Evolutionary conservation across 345 rosid genomes (phyloP), one percentile per base, ranked within the genome.

Genomic region (Citrus cavaleriei): DNA sequence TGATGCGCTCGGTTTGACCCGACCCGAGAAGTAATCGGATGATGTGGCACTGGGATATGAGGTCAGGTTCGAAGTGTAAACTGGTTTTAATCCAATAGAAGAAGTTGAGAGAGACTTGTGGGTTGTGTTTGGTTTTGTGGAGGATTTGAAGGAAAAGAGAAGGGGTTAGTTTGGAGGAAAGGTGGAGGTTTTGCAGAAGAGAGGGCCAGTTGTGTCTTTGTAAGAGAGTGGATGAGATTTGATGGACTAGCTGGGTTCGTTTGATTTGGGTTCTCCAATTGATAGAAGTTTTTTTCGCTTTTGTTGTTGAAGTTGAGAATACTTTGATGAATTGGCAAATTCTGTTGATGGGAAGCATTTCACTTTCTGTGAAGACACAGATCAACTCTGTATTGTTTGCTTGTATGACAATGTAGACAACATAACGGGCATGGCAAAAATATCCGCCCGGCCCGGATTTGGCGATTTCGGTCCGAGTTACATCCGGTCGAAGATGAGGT

Each of bases 151-250:
- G 88, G 84, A 92, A 87, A 30, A 92, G 70, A 6, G 84, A 19
- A 5, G 89, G 86, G 37, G 87, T 80, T 69, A 92, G 87, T 65
- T 86, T 85, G 68, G 86, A 77, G 27, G 78, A 78, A 13, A 90
- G 92, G 67, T 85, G 81, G 74, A 89, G 88, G 68, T 81, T 69
- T 46, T 49, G 72, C 27, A 91, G 86, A 79, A 89, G 86, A 21
- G 86, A 57, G 2, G 58, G 49, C 93, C 90, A 88, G 75, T 89
- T 78, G 24, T 74, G 82, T 55, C 92, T 89, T 81, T 91, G 92
- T 21, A 90, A 77, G 65, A 94, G 86, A 58, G 91, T 83, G 3
- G 92, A 82, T 13, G 95, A 88, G 79, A 94, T 83, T 40, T 89
- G 90, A 42, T 83, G 75, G 27, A 88, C 87, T 25, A 88, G 55